Base-by-base conservation (phyloP, 179 eudicot species). In the Spinacia oleracea region DNA sequence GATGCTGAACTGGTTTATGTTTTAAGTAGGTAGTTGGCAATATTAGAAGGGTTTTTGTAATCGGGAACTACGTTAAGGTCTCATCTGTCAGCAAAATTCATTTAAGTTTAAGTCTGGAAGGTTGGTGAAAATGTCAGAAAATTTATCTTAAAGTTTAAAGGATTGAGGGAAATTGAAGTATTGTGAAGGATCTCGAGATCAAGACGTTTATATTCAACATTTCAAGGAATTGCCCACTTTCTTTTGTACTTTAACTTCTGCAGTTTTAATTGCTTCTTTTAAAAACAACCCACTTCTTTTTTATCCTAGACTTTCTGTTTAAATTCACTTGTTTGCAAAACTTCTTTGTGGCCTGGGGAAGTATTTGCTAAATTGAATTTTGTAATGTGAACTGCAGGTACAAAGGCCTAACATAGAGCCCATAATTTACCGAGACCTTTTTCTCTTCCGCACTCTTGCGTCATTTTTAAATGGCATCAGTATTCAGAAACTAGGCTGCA, bases 341-440 rank as follows among this genome's bases (percentile, higher is more conserved):
- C 9, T 23, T 70, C 20, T 9, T 9, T 9, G 34, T 16, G 34
- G 35, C 5, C 15, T 20, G 70, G 16, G 34, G 34, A 69, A 21
- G 2, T 42, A 32, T 32, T 34, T 34, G 34, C 77, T 85, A 55
- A 76, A 73, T 60, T 76, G 63, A 64, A 53, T 59, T 62, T 32
- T 29, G 21, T 77, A 34, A 71, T 40, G 38, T 86, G 60, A 70
- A n/a, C 38, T 83, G 58, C 90, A 96, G 99, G 99, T 96, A 62
- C 99, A 87, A 84, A 89, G 99, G 92, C 99, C 99, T 51, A 78
- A 86, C 77, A 96, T 96, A 85, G 99, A 96, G 90, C 99, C 99
- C 78, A 92, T 96, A 70, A 96, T 96, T 43, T 93, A 96, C 63
- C 82, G 98, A 76, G 99, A 96, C 83, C 96, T 96, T 71, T 96